Evolutionary conservation across 1,284 basidiomycete genomes (phyloP).

Genomic region (Puccinia novopanici): DNA sequence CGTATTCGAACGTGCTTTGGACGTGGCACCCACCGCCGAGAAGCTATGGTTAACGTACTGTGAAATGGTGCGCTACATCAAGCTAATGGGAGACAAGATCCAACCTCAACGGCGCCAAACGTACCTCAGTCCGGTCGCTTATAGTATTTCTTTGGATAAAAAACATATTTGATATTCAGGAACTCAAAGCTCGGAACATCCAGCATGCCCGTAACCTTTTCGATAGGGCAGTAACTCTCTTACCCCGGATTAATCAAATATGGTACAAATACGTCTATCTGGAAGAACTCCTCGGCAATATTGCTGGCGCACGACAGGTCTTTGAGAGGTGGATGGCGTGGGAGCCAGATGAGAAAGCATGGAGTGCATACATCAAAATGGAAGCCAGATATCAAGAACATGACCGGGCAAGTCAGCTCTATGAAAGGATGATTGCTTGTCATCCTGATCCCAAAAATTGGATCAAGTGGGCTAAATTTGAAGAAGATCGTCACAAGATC

Average conservation of each 20-base stretch:
- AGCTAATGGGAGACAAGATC: background rate
- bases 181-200: slow-evolving; percentile 93
- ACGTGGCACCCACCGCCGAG: slow-evolving; percentile 84
- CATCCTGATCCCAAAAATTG: slow-evolving; percentile 92
- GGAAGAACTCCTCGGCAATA: slow-evolving; percentile 93
- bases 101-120: background rate
- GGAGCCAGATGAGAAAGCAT: slow-evolving; percentile 99
- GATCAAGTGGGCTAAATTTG: slow-evolving; percentile 95
- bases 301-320: slow-evolving; percentile 90
- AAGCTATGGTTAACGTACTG: slow-evolving; percentile 94
- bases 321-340: slow-evolving; percentile 99
- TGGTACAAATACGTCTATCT: slow-evolving; percentile 86
- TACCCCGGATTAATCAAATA: slow-evolving; percentile 80
- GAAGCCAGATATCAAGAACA: slow-evolving; percentile 90
- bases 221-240: slow-evolving; percentile 90
- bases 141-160: background rate
- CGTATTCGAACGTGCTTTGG: slow-evolving; percentile 92
- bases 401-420: slow-evolving; percentile 86
- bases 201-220: slow-evolving; percentile 95
- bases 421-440: slow-evolving; percentile 90
- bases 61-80: slow-evolving; percentile 68
- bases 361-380: slow-evolving; percentile 97
- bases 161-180: slow-evolving; percentile 59
- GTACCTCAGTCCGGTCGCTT: background rate
- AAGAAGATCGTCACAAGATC: slow-evolving; percentile 81